Conservation (phyloP, 805 yeast genomes). For the Hanseniaspora pseudoguilliermondii region DNA sequence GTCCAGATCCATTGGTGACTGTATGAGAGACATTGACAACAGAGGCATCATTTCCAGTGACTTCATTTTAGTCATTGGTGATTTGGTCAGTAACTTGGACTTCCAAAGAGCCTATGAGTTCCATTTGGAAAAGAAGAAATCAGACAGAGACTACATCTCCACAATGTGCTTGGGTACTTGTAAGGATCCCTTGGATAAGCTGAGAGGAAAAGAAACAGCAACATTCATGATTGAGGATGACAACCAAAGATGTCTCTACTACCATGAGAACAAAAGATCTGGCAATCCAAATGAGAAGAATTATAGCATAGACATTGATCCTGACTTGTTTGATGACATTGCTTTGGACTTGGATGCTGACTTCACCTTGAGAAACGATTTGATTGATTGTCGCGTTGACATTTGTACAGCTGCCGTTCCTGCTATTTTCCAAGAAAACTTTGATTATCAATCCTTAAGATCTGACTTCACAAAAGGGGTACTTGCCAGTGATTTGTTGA, state of each 20-base stretch:
- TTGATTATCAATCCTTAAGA: constrained; percentile 81
- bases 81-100: constrained; percentile 85
- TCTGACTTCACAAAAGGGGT: constrained; percentile 85
- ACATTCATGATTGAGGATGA: constrained; percentile 67
- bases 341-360: constrained; percentile 35
- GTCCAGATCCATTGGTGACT: constrained; percentile 88
- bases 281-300: constrained; percentile 34
- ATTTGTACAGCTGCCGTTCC: constrained; percentile 92
- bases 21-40: constrained; percentile 89
- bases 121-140: constrained; percentile 57
- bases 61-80: constrained; percentile 82
- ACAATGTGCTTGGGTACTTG: constrained; percentile 89
- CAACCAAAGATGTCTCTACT: constrained; percentile 67
- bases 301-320: constrained; percentile 53
- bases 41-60: constrained; percentile 84
- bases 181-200: constrained; percentile 58
- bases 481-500: constrained; percentile 74
- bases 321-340: constrained; percentile 64
- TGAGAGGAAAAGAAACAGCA: constrained; percentile 77
- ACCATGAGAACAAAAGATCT: constrained; percentile 52
- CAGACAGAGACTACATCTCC: constrained; percentile 81
- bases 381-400: constrained; percentile 92
- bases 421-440: constrained; percentile 88
- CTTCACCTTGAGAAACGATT: constrained; percentile 73
- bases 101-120: constrained; percentile 57